Evolutionary conservation across 1,139 yeast species (phyloP), one percentile per base, ranked within the genome.

Genomic region (Barnettozyma hawaiiensis): DNA sequence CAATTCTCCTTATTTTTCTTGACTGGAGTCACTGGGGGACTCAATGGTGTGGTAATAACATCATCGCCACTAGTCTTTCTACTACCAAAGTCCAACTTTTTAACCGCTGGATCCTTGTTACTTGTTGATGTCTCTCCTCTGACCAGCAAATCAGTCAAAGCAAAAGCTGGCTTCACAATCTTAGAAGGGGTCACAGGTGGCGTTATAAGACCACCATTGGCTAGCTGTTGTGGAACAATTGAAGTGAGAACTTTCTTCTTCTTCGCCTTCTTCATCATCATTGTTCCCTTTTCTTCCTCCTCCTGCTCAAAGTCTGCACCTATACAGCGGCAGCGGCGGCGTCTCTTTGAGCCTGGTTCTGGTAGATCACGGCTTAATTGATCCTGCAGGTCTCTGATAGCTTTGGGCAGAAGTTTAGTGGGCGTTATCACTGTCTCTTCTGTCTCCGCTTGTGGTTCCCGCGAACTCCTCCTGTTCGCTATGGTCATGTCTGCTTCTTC

Each of bases 21-120:
- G 9, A 40, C 45, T 31, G 56, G 56, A 4, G 58, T 51, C 6
- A 35, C 32, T 28, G 56, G 56, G 4, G 57, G 55, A 9, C 53
- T 37, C 5, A 32, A 15, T 23, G 35, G 36, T 3, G n/a, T 24
- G 10, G 31, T 4, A 15, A 5, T 11, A 12, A 9, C 21, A 16
- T n/a, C 12, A 12, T 20, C 32, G n/a, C n/a, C n/a, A n/a, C n/a
- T n/a, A 16, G 32, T 16, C 3, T 29, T 29, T 26, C 15, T 16
- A 29, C 4, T 20, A 15, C 35, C 26, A 3, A 51, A 47, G 31
- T 44, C 43, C 23, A 53, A 29, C 37, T 45, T 50, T 37, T 45
- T 50, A 2, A 40, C 40, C 1, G 45, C 45, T 20, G 20, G 49
- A 43, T 38, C 42, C 31, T 37, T 31, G 2, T n/a, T 20, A 12